These are phyloP conservation scores for Crithidia brevicula DNA, from an alignment of 208 protist species.

Conservation along the genomic window DNA sequence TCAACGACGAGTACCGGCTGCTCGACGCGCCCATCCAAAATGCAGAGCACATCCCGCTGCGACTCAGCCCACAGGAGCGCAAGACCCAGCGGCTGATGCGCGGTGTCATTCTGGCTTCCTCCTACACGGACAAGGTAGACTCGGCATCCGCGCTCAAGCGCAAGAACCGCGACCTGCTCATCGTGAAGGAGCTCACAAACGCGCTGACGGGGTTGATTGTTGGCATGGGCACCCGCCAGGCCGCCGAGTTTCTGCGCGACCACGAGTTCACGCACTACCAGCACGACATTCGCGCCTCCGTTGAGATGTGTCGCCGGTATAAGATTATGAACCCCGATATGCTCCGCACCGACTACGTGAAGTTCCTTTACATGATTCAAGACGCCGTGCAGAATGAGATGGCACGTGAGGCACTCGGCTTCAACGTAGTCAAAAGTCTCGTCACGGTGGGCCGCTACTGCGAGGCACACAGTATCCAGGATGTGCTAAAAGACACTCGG, in stretches of 20 bases:
- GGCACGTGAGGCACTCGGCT: slow-evolving; percentile 77
- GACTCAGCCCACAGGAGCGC: slow-evolving; percentile 81
- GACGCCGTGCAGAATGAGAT: slow-evolving; percentile 83
- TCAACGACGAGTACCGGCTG: slow-evolving; percentile 73
- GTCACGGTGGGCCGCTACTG: slow-evolving; percentile 85
- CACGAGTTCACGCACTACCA: slow-evolving; percentile 73
- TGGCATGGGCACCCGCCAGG: slow-evolving; percentile 75
- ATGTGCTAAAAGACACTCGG: slow-evolving; percentile 66
- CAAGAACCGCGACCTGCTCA: slow-evolving; percentile 68
- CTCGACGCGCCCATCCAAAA: slow-evolving; percentile 74
- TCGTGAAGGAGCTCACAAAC: slow-evolving; percentile 84
- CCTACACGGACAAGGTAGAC: slow-evolving; percentile 94
- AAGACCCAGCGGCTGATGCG: slow-evolving; percentile 91
- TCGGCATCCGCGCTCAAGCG: slow-evolving; percentile 48
- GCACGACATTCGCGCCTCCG: slow-evolving; percentile 61
- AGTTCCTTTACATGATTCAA: slow-evolving; percentile 93
- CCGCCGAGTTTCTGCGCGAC: slow-evolving; percentile 52
- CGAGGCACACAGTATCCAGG: slow-evolving; percentile 43
- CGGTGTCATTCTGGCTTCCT: slow-evolving; percentile 82
- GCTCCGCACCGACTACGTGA: slow-evolving; percentile 93
- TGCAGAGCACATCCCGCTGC: slow-evolving; percentile 87
- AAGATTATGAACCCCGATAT: slow-evolving; percentile 96
- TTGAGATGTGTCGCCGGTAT: slow-evolving; percentile 90
- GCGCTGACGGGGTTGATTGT: slow-evolving; percentile 84
- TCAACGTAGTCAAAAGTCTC: slow-evolving; percentile 69